Evolutionary conservation across 331 rosid genomes (phyloP).

Genomic region (Telfairia occidentalis): DNA sequence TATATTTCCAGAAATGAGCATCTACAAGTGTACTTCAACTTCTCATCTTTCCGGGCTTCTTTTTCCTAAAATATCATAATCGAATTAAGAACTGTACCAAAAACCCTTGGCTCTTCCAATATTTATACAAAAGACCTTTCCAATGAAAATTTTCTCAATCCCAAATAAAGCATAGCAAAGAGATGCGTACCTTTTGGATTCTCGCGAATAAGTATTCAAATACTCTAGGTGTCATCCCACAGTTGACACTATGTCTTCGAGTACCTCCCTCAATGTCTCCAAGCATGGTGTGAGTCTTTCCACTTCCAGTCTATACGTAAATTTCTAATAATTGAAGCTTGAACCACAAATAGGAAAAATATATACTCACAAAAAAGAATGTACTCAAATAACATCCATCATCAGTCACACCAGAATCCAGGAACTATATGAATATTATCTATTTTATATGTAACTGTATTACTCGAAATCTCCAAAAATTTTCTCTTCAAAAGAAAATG

Average conservation of each 20-base stretch:
- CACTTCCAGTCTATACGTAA: constrained; percentile 78
- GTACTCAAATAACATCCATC: neutral
- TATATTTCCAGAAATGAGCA: constrained; percentile 93
- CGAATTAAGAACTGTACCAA: constrained; percentile 9
- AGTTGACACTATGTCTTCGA: constrained; percentile 87
- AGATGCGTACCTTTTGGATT: constrained; percentile 69
- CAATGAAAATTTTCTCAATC: neutral
- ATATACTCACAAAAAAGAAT: neutral
- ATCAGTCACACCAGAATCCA: constrained; percentile 1
- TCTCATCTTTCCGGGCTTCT: constrained; percentile 80
- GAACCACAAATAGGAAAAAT: neutral
- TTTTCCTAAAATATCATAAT: constrained; percentile 52
- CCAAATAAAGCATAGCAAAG: neutral
- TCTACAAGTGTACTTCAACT: constrained; percentile 72
- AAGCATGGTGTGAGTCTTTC: constrained; percentile 99
- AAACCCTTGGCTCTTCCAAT: neutral
- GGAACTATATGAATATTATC: neutral
- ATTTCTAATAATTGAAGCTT: neutral
- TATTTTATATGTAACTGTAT: neutral
- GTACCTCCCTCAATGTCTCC: constrained; percentile 98
- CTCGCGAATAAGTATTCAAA: constrained; percentile 85
- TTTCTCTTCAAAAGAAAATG: neutral
- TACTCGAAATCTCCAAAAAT: neutral
- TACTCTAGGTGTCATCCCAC: constrained; percentile 98
- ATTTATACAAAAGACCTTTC: neutral